These are phyloP conservation scores for Verticillium klebahnii DNA, from an alignment of 2,329 filamentous ascomycete genomes.

Conservation along the genomic window DNA sequence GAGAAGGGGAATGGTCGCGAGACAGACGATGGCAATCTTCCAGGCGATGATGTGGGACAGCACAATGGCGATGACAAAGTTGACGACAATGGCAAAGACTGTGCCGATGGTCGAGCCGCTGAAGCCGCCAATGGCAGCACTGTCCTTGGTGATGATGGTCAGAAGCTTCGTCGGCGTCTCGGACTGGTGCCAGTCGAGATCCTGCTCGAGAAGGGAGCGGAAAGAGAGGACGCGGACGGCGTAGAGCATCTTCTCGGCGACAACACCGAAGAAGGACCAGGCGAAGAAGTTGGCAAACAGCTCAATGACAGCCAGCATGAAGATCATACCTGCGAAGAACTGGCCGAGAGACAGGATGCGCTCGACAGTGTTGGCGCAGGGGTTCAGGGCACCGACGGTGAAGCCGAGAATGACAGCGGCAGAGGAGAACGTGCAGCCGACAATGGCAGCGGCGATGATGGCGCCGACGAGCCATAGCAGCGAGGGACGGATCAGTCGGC, in stretches of 20 bases:
- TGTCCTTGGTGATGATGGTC: conserved; percentile 51
- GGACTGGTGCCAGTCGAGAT: conserved; percentile 55
- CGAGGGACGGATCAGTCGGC: conserved; percentile 26
- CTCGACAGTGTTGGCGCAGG: conserved; percentile 41
- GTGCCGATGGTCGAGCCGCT: conserved; percentile 53
- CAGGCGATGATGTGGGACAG: conserved; percentile 53
- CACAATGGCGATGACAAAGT: conserved; percentile 48
- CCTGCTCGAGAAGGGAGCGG: conserved; percentile 51
- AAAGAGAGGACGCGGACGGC: conserved; percentile 51
- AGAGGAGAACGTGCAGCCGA: conserved; percentile 53
- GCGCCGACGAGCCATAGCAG: conserved; percentile 35
- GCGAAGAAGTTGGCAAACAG: conserved; percentile 54
- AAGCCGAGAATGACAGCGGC: conserved; percentile 57
- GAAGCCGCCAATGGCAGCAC: conserved; percentile 47
- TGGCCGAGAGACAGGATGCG: conserved; percentile 44
- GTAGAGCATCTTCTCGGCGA: conserved; percentile 54
- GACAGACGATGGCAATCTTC: conserved; percentile 53
- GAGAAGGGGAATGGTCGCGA: conserved; percentile 47
- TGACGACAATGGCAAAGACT: conserved; percentile 47
- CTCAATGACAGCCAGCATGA: conserved; percentile 55
- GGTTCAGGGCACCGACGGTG: conserved; percentile 51
- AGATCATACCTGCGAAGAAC: conserved; percentile 55
- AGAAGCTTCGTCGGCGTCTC: conserved; percentile 43
- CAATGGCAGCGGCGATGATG: conserved; percentile 44
- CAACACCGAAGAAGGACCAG: conserved; percentile 51